Evolutionary conservation across 495 filamentous ascomycete species (phyloP).

Genomic region (Cercophora scortea): DNA sequence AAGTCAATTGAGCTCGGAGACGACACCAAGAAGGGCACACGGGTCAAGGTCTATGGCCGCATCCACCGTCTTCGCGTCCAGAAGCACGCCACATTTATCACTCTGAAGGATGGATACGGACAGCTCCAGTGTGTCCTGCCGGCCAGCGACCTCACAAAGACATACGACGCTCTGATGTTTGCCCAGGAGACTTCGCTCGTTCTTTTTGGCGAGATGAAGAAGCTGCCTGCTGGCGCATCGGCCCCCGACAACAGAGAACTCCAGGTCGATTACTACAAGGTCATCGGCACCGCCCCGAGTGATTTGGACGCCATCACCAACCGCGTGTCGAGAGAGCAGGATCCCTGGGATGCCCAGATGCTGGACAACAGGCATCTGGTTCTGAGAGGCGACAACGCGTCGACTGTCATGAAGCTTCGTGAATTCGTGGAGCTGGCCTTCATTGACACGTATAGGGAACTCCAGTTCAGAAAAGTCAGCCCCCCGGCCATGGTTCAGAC

Average conservation of each 20-base stretch:
- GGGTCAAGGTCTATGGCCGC: background rate
- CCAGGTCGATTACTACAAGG: conserved; percentile 86
- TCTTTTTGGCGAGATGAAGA: conserved; percentile 81
- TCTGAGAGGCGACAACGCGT: conserved; percentile 80
- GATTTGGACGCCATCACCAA: conserved; percentile 94
- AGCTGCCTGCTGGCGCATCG: conserved; percentile 67
- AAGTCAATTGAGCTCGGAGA: conserved; percentile 67
- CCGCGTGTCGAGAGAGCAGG: conserved; percentile 61
- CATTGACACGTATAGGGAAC: conserved; percentile 69
- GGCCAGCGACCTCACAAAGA: conserved; percentile 76
- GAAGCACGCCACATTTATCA: background rate
- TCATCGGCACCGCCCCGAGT: conserved; percentile 69
- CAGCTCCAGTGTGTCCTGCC: conserved; percentile 69
- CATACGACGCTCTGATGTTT: conserved; percentile 83
- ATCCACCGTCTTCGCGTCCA: background rate
- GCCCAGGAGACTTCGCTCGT: conserved; percentile 84
- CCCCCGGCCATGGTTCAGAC: conserved; percentile 98
- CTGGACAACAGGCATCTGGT: conserved; percentile 89
- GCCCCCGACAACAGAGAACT: conserved; percentile 87
- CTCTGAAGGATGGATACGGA: background rate
- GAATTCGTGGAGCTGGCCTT: conserved; percentile 80
- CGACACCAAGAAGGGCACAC: conserved; percentile 47
- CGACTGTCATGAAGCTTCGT: conserved; percentile 86
- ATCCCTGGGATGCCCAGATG: conserved; percentile 84
- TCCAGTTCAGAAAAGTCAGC: conserved; percentile 74